A percentile compares a stretch with the other conserved stretches of the same genome.
Evolutionary conservation across 352 stramenopile genomes (phyloP).

Genomic region (Phytophthora sansomeana): DNA sequence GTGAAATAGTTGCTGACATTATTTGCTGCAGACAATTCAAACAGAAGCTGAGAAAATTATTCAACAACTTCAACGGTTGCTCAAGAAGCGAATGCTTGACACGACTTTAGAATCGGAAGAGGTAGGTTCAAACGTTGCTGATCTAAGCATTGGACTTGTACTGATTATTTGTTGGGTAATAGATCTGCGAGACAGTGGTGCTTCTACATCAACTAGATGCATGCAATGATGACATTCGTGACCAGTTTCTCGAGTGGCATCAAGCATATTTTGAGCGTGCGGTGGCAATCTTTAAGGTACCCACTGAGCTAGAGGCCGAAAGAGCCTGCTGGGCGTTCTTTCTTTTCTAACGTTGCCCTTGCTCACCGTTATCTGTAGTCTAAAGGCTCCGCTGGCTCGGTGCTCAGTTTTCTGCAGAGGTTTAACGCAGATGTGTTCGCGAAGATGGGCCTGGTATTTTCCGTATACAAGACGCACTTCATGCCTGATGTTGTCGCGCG

Average conservation of each 20-base stretch:
- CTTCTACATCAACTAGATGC: conserved; percentile 72
- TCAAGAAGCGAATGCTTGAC: conserved; percentile 68
- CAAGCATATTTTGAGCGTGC: conserved; percentile 71
- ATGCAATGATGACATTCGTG: conserved; percentile 78
- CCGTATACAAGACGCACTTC: conserved; percentile 74
- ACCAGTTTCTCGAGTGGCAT: conserved; percentile 89
- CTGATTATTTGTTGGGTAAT: not conserved
- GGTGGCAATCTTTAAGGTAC: conserved; percentile 62
- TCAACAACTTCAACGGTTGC: conserved; percentile 67
- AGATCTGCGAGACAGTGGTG: conserved; percentile 73
- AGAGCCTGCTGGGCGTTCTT: not conserved
- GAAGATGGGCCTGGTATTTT: conserved; percentile 64
- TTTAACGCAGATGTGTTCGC: conserved; percentile 62
- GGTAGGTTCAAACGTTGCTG: conserved; percentile 27
- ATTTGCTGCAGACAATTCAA: conserved; percentile 73
- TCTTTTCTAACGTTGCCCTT: not conserved
- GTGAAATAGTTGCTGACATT: conserved; percentile 1
- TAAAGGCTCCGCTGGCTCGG: conserved; percentile 45
- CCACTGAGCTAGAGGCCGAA: not conserved
- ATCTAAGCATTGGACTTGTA: not conserved
- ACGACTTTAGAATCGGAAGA: conserved; percentile 53
- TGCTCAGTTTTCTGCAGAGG: conserved; percentile 63
- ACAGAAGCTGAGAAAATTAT: conserved; percentile 89
- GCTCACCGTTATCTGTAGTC: conserved; percentile 16
- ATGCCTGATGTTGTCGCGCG: conserved; percentile 55